Conservation (phyloP, 78 protist genomes). For the Corallochytrium limacisporum region DNA sequence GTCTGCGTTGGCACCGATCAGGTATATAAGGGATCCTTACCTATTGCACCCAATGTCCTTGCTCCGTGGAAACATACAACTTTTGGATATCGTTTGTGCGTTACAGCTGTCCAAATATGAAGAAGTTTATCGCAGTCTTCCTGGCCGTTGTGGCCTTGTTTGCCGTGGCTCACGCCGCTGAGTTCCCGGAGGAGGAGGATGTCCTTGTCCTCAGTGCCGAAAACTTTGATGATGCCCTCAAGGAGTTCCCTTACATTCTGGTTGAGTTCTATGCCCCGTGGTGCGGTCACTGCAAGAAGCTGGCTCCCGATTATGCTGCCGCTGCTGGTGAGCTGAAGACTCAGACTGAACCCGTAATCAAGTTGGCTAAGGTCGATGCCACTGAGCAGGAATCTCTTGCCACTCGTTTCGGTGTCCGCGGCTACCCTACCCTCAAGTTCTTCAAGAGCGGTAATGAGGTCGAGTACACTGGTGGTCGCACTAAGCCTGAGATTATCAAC, state of each 20-base stretch:
- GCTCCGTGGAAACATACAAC: too few species aligned
- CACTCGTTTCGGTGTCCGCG: constrained; percentile 20
- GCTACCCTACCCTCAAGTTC: constrained; percentile 69
- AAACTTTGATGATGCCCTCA: not conserved
- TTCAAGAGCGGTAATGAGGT: constrained; percentile 44
- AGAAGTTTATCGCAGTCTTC: not conserved
- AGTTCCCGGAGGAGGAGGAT: not conserved
- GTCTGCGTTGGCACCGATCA: too few species aligned
- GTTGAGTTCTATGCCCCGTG: constrained; percentile 58
- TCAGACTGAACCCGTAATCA: not conserved
- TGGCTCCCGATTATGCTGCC: constrained; percentile 55
- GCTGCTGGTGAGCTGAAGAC: constrained; percentile 18
- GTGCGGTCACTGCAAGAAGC: constrained; percentile 78
- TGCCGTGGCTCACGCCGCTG: not conserved
- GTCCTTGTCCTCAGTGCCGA: constrained; percentile 3
- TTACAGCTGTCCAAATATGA: not conserved
- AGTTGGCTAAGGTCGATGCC: constrained; percentile 32
- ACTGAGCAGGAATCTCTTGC: constrained; percentile 13
- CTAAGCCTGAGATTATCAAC: constrained; percentile 35
- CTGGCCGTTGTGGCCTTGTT: not conserved
- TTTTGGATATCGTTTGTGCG: not conserved
- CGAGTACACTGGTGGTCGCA: constrained; percentile 62
- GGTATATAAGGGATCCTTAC: too few species aligned
- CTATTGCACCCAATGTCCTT: too few species aligned
- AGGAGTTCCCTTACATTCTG: constrained; percentile 7